Percentiles rank a stretch among this genome's conserved stretches.
Evolutionary conservation across 306 rosid species (phyloP).

Genomic region (Pachyrhizus erosus): DNA sequence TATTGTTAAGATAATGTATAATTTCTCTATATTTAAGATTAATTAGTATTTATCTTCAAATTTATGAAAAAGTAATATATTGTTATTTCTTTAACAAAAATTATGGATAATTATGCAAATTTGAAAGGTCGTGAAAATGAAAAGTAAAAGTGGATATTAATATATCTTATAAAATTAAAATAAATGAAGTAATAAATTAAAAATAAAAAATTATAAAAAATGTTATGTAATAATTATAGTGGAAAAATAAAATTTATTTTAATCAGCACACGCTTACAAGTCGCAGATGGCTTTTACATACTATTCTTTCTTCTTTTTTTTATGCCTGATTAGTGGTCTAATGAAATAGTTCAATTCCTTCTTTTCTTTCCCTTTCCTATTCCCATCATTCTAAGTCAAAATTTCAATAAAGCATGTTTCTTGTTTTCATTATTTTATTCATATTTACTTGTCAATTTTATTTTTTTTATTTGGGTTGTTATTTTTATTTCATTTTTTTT

Average conservation of each 20-base stretch:
- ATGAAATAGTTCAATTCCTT: background rate
- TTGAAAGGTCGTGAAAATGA: background rate
- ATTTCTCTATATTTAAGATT: too few relatives aligned
- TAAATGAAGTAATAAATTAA: background rate
- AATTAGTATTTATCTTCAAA: too few relatives aligned
- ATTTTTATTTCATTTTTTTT: too few relatives aligned
- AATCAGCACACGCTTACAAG: background rate
- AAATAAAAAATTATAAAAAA: background rate
- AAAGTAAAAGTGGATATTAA: background rate
- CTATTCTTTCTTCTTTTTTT: background rate
- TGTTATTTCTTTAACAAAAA: too few relatives aligned
- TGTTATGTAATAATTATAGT: background rate
- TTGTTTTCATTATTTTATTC: background rate
- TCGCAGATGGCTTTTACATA: background rate
- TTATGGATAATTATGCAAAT: background rate
- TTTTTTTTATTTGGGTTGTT: too few relatives aligned
- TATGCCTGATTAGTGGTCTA: background rate
- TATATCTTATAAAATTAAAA: background rate
- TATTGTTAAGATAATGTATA: too few relatives aligned
- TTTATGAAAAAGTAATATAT: too few relatives aligned
- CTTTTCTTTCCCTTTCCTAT: background rate
- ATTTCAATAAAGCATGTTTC: background rate
- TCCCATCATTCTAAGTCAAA: background rate
- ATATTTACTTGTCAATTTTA: too few relatives aligned
- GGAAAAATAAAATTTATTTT: background rate